phyloP scores from a whole-genome alignment of 75 land plant species.

The Cupressus sempervirens region DNA sequence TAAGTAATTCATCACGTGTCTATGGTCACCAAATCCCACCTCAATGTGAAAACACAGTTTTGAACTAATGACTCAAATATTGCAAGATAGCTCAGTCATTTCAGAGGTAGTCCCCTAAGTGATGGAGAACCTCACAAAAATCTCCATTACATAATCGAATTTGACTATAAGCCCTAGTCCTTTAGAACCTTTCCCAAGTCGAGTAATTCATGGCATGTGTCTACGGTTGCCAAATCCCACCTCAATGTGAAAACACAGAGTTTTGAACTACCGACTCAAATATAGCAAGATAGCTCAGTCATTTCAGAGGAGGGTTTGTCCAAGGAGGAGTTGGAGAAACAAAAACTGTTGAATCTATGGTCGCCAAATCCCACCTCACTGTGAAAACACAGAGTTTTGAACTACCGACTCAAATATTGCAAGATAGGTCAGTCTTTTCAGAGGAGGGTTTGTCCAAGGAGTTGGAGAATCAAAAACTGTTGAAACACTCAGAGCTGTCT shows the following conservation, averaged over 20 bases:
- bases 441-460: background rate
- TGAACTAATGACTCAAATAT: constrained; percentile 17
- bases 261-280: constrained; percentile 18
- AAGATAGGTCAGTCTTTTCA: background rate
- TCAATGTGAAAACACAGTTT: constrained; percentile 24
- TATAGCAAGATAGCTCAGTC: constrained; percentile 9
- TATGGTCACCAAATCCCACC: constrained; percentile 20
- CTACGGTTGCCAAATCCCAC: constrained; percentile 19
- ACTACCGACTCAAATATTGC: constrained; percentile 18
- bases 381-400: constrained; percentile 27
- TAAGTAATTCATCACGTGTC: constrained; percentile 32
- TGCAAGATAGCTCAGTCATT: background rate
- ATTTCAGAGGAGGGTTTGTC: background rate
- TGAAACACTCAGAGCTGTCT: constrained; percentile 14
- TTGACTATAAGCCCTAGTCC: background rate
- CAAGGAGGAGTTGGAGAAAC: background rate
- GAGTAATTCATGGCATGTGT: constrained; percentile 35
- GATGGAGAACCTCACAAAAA: constrained; percentile 3
- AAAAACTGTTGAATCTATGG: constrained; percentile 30
- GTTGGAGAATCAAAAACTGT: constrained; percentile 11
- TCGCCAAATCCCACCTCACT: constrained; percentile 14
- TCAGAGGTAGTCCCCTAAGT: no score
- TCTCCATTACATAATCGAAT: constrained; percentile 22
- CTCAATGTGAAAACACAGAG: constrained; percentile 26
- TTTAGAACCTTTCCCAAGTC: constrained; percentile 22